These are phyloP conservation scores for Kodamaea plutei DNA, from an alignment of 1,139 yeast genomes.

Conservation along the genomic window DNA sequence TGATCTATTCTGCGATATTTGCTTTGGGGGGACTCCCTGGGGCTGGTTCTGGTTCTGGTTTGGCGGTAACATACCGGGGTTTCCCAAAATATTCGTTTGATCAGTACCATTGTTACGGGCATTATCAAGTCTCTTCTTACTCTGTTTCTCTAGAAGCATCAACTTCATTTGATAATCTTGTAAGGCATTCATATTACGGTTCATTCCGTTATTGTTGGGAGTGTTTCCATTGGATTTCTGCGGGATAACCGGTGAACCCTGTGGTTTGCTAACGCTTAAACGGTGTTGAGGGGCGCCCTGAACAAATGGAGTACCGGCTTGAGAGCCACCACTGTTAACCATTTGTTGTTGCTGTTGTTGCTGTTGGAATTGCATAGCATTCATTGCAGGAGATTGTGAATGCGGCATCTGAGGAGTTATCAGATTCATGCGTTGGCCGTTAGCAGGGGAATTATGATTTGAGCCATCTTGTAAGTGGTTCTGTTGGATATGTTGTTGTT, in stretches of 20 bases:
- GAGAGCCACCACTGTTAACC: slow-evolving; percentile 9
- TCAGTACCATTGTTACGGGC: slow-evolving; percentile 33
- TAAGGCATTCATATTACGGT: slow-evolving; percentile 42
- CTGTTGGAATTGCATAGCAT: slow-evolving; percentile 14
- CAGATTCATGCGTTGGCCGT: slow-evolving; percentile 16
- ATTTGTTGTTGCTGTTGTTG: slow-evolving; percentile 15
- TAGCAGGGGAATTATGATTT: slow-evolving; percentile 20
- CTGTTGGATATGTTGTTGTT: slow-evolving; percentile 18
- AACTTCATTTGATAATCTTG: slow-evolving; percentile 77
- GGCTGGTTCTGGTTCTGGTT: slow-evolving; percentile 13
- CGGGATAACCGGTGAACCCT: slow-evolving; percentile 10
- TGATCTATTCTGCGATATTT: slow-evolving; percentile 20
- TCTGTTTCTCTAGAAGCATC: slow-evolving; percentile 67
- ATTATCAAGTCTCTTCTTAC: slow-evolving; percentile 56
- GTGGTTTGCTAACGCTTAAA: slow-evolving; percentile 10
- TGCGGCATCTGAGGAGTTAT: slow-evolving; percentile 19
- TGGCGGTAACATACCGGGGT: slow-evolving; percentile 21
- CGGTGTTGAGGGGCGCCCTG: slow-evolving; percentile 13
- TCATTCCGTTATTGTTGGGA: slow-evolving; percentile 8
- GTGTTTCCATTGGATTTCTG: slow-evolving; percentile 5
- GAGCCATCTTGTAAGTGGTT: slow-evolving; percentile 14
- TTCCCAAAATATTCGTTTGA: slow-evolving; percentile 10
- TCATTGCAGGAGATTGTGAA: slow-evolving; percentile 16
- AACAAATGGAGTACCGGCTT: slow-evolving; percentile 9
- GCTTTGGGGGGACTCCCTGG: slow-evolving; percentile 11